Percentiles rank a stretch among this genome's conserved stretches.
phyloP scores from a whole-genome alignment of 2,329 filamentous ascomycete genomes.

The Sphaceloma murrayae region DNA sequence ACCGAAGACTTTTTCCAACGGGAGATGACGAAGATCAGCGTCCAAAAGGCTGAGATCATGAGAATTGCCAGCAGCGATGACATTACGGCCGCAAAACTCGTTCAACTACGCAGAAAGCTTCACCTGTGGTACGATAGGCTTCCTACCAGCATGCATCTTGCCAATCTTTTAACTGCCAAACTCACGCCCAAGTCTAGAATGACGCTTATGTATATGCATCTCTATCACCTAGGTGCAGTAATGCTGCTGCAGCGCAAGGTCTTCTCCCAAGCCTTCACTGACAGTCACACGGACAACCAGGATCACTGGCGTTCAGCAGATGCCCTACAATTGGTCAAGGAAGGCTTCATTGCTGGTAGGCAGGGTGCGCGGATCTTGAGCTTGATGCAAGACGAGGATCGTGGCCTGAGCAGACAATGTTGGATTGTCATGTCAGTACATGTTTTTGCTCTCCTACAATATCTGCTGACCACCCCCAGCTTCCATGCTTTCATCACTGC shows the following conservation, averaged over 20 bases:
- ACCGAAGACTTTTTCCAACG: background rate
- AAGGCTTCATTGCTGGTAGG: background rate
- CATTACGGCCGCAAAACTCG: background rate
- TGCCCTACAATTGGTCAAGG: background rate
- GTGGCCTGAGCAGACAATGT: background rate
- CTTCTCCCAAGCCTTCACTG: background rate
- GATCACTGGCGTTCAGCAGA: background rate
- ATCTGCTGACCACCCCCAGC: background rate
- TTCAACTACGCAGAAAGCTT: background rate
- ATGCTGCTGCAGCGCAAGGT: background rate
- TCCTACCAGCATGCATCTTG: background rate
- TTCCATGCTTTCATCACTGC: constrained; percentile 1
- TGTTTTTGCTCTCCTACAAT: background rate
- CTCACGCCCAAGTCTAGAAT: background rate
- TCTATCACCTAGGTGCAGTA: background rate
- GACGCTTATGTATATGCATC: constrained; percentile 1
- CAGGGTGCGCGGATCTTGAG: background rate
- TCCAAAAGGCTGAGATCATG: background rate
- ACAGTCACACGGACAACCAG: background rate
- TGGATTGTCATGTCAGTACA: background rate
- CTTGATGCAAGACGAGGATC: constrained; percentile 2
- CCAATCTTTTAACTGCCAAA: background rate
- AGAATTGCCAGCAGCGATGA: background rate
- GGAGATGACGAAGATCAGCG: background rate
- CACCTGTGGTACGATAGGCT: background rate